Percentiles rank a stretch among this genome's conserved stretches.
These are phyloP conservation scores for Podochytrium sp. DNA, from an alignment of 192 early-diverging fungal genomes.

Conservation along the genomic window DNA sequence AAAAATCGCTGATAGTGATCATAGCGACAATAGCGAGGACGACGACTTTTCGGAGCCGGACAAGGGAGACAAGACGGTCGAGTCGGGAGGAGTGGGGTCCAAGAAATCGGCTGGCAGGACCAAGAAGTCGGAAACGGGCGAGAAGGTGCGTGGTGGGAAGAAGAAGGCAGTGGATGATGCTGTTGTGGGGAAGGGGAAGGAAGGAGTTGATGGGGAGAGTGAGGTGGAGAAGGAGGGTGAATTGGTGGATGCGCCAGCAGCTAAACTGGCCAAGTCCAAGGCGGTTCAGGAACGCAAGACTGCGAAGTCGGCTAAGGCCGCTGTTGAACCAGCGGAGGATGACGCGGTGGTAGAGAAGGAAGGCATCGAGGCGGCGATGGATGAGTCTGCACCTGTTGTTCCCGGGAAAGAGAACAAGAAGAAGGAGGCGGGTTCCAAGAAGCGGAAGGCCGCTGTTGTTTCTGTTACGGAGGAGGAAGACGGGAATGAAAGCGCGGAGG, in stretches of 20 bases:
- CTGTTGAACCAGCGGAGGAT: background rate
- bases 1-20: background rate
- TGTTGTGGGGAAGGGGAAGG: no score
- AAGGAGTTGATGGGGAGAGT: no score
- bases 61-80: background rate
- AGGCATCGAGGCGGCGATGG: background rate
- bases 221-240: no score
- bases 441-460: conserved; percentile 40
- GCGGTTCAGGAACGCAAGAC: background rate
- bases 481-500: background rate
- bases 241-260: no score
- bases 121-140: background rate
- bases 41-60: background rate
- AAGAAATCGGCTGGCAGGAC: background rate
- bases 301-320: background rate
- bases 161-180: no score
- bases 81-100: background rate
- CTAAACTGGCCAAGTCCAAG: no score
- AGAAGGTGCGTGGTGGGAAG: background rate
- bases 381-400: background rate
- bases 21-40: background rate
- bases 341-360: background rate
- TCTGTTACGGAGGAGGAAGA: conserved; percentile 52
- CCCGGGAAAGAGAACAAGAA: background rate
- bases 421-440: background rate